Conservation (phyloP, 2,329 filamentous ascomycete genomes). For the Paradendryphiella salina region DNA sequence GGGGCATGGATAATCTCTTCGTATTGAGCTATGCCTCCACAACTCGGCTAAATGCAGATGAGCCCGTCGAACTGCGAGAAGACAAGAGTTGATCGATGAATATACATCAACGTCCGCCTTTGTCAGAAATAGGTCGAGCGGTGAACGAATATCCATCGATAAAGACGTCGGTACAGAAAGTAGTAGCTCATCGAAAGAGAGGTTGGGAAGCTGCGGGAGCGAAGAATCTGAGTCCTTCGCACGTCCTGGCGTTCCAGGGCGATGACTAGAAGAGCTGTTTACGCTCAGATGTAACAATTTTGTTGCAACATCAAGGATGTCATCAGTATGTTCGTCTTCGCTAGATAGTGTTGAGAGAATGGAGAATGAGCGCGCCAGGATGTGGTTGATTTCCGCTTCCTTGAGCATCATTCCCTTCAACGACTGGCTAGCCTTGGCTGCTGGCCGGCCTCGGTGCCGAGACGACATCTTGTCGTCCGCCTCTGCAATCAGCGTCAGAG, state of each 20-base stretch:
- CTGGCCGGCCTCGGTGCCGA: conserved; percentile 61
- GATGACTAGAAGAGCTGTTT: conserved; percentile 50
- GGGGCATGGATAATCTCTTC: conserved; percentile 75
- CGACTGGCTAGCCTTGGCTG: conserved; percentile 50
- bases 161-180: conserved; percentile 76
- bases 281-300: conserved; percentile 72
- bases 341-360: conserved; percentile 75
- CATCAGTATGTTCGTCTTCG: conserved; percentile 73
- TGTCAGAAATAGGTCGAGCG: conserved; percentile 85
- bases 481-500: conserved; percentile 80
- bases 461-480: conserved; percentile 78
- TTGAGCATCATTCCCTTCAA: conserved; percentile 72
- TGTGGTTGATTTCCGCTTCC: conserved; percentile 80
- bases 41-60: conserved; percentile 82
- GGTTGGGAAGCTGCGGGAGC: conserved; percentile 45
- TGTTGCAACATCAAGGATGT: conserved; percentile 79
- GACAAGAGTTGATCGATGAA: conserved; percentile 81
- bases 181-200: conserved; percentile 76
- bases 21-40: conserved; percentile 81
- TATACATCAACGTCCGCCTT: conserved; percentile 76
- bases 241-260: conserved; percentile 49
- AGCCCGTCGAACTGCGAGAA: conserved; percentile 81
- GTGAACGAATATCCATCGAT: conserved; percentile 72
- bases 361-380: conserved; percentile 77
- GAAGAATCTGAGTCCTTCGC: conserved; percentile 38